A percentile compares a stretch with the other conserved stretches of the same genome.
Evolutionary conservation across 1,284 basidiomycete genomes (phyloP).

Genomic region (Austropuccinia psidii): DNA sequence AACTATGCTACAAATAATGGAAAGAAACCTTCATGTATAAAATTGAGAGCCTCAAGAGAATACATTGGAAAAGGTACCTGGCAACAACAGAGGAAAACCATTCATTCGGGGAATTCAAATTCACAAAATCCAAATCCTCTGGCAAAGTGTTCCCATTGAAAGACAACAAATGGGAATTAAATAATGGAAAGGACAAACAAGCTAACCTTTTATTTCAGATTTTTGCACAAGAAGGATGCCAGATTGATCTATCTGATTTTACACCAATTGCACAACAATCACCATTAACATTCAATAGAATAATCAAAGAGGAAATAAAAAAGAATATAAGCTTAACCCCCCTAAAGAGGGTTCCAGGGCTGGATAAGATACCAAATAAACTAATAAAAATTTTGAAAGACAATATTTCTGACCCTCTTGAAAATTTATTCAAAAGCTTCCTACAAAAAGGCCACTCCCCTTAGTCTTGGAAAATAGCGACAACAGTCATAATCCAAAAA

Average conservation of each 20-base stretch:
- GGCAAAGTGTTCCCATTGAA: not conserved
- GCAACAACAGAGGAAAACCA: not conserved
- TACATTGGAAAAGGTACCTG: not conserved
- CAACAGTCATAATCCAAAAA: slow-evolving; percentile 1
- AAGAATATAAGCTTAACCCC: not conserved
- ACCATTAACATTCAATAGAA: not conserved
- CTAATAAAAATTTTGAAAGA: not conserved
- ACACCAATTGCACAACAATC: no score
- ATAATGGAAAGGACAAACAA: not conserved
- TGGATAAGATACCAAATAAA: not conserved
- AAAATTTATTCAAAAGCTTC: not conserved
- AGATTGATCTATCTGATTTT: not conserved
- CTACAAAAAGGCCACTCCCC: not conserved
- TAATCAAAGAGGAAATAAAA: not conserved
- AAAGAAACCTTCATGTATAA: not conserved
- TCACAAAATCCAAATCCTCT: not conserved
- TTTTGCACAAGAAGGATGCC: not conserved
- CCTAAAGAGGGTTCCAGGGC: not conserved
- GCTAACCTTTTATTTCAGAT: not conserved
- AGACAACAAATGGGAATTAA: not conserved
- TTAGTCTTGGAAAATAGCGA: not conserved
- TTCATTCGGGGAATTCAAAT: not conserved
- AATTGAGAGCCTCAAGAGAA: not conserved
- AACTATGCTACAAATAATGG: not conserved
- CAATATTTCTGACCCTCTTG: not conserved